phyloP scores from a whole-genome alignment of 2,329 filamentous ascomycete species.

The Phaeosphaeria sp. region DNA sequence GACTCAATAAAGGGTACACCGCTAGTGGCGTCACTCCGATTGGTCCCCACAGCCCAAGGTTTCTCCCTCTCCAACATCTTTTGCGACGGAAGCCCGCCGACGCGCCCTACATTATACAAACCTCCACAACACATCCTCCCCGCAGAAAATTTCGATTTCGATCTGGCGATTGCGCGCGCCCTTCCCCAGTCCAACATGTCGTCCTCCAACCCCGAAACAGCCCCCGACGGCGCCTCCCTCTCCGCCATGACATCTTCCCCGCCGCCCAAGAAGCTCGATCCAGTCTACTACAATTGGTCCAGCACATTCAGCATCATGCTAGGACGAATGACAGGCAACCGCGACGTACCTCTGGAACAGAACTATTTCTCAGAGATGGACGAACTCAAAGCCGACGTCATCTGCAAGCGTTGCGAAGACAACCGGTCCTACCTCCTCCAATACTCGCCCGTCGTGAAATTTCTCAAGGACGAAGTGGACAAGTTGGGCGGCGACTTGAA shows the following conservation, averaged over 20 bases:
- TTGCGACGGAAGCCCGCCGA: constrained; percentile 22
- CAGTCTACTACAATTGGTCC: constrained; percentile 67
- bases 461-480: constrained; percentile 81
- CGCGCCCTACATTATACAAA: constrained; percentile 22
- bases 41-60: constrained; percentile 25
- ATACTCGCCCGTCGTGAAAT: constrained; percentile 85
- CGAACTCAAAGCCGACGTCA: constrained; percentile 73
- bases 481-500: constrained; percentile 80
- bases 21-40: constrained; percentile 27
- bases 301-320: constrained; percentile 87
- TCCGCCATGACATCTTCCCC: constrained; percentile 23
- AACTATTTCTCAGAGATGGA: constrained; percentile 82
- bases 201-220: constrained; percentile 36
- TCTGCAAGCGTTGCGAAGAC: constrained; percentile 82
- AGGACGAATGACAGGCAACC: constrained; percentile 57
- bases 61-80: constrained; percentile 22
- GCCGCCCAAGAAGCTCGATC: constrained; percentile 36
- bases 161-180: background rate
- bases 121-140: background rate
- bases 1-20: constrained; percentile 5
- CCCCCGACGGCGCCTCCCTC: constrained; percentile 37
- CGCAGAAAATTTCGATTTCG: background rate
- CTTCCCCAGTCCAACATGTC: constrained; percentile 12
- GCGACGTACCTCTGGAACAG: constrained; percentile 34
- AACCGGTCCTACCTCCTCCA: constrained; percentile 83